Evolutionary conservation across 148 eudicot genomes (phyloP).

Genomic region (Chenopodium suecicum): DNA sequence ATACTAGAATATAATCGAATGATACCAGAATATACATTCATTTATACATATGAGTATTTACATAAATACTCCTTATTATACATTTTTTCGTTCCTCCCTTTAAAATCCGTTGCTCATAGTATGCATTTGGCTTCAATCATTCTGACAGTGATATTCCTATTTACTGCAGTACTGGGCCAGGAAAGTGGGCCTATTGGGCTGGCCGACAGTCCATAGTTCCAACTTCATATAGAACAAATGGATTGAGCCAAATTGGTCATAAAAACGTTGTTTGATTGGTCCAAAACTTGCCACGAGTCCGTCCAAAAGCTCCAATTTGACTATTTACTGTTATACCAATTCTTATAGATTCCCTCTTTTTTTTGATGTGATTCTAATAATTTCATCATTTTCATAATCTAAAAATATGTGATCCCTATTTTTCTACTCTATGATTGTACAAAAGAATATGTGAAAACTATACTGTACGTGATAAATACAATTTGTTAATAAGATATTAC

Average conservation of each 20-base stretch:
- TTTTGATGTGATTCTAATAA: not conserved
- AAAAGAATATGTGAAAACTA: too few relatives aligned
- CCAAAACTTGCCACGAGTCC: constrained; percentile 8
- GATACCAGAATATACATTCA: too few relatives aligned
- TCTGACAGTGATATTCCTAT: constrained; percentile 11
- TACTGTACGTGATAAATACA: too few relatives aligned
- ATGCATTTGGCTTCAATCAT: not conserved
- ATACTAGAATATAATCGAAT: too few relatives aligned
- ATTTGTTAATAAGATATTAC: too few relatives aligned
- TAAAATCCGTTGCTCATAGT: too few relatives aligned
- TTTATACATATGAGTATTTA: too few relatives aligned
- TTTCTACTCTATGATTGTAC: not conserved
- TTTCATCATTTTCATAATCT: not conserved
- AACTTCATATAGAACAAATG: not conserved
- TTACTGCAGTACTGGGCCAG: not conserved
- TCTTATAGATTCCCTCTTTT: not conserved
- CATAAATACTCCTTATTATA: too few relatives aligned
- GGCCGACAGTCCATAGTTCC: constrained; percentile 11
- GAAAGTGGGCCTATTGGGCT: not conserved
- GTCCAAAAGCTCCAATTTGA: constrained; percentile 11
- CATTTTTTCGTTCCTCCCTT: too few relatives aligned
- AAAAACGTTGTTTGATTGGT: not conserved
- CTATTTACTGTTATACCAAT: not conserved
- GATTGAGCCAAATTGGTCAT: not conserved
- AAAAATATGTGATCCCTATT: not conserved